Percentiles rank a stretch among this genome's conserved stretches.
These are phyloP conservation scores for Cymodocea nodosa DNA, from an alignment of 116 monocot genomes.

Conservation along the genomic window DNA sequence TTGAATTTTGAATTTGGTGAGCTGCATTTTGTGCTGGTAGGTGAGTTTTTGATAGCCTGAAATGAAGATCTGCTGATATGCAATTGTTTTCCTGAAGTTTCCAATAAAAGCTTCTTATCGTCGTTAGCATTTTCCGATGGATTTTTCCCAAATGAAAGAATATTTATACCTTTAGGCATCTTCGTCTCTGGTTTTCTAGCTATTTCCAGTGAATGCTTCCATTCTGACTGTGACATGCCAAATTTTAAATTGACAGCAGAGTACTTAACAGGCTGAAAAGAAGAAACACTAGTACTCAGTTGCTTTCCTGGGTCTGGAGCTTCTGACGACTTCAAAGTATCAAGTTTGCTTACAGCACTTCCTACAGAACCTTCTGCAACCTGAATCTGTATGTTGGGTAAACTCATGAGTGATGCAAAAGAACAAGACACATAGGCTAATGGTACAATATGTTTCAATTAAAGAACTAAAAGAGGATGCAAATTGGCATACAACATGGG, in stretches of 20 bases:
- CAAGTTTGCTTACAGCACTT: not conserved
- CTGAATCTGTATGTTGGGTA: slow-evolving; percentile 21
- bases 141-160: slow-evolving; percentile 10
- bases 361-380: not conserved
- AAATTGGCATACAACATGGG: not conserved
- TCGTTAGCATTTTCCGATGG: slow-evolving; percentile 9
- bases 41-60: not conserved
- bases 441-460: not conserved
- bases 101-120: slow-evolving; percentile 10
- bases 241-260: not conserved
- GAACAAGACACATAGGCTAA: not conserved
- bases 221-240: not conserved
- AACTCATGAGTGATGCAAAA: not conserved
- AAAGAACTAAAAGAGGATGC: too few species aligned
- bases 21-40: slow-evolving; percentile 2
- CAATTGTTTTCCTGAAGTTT: slow-evolving; percentile 14
- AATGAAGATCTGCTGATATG: slow-evolving; percentile 3
- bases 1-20: slow-evolving; percentile 1
- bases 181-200: too few species aligned
- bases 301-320: slow-evolving; percentile 16
- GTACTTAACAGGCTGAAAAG: not conserved
- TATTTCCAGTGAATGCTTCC: slow-evolving; percentile 1
- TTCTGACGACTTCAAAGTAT: slow-evolving; percentile 8
- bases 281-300: slow-evolving; percentile 1
- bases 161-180: slow-evolving; percentile 2